These are phyloP conservation scores for Aspergillus funiculosus DNA, from an alignment of 495 filamentous ascomycete genomes.

Conservation along the genomic window DNA sequence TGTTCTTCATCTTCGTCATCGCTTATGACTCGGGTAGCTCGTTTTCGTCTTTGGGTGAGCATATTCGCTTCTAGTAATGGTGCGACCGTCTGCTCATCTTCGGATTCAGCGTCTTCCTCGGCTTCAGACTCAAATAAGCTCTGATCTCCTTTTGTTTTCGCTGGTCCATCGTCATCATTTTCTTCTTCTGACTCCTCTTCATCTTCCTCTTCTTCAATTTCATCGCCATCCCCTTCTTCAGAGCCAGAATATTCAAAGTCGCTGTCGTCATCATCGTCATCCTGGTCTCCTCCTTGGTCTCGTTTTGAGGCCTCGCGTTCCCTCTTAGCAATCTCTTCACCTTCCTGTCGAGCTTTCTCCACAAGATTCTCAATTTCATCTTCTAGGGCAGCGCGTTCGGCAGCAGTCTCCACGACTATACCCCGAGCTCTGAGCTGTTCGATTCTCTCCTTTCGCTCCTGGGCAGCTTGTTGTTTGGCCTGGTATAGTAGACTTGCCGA, in stretches of 20 bases:
- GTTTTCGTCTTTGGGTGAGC: slow-evolving; percentile 31
- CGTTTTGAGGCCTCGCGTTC: slow-evolving; percentile 69
- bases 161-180: slow-evolving; percentile 27
- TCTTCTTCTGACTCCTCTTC: slow-evolving; percentile 48
- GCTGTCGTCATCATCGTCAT: slow-evolving; percentile 34
- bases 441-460: slow-evolving; percentile 72
- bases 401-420: slow-evolving; percentile 74
- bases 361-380: slow-evolving; percentile 81
- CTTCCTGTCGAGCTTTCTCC: slow-evolving; percentile 75
- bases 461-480: slow-evolving; percentile 72
- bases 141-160: slow-evolving; percentile 52
- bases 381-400: slow-evolving; percentile 75
- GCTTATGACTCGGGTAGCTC: slow-evolving; percentile 37
- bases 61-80: slow-evolving; percentile 24
- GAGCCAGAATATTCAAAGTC: slow-evolving; percentile 47
- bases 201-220: slow-evolving; percentile 54
- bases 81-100: slow-evolving; percentile 26
- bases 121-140: slow-evolving; percentile 34
- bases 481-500: slow-evolving; percentile 59
- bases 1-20: slow-evolving; percentile 51
- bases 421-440: slow-evolving; percentile 72
- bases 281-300: slow-evolving; percentile 59
- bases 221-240: slow-evolving; percentile 41
- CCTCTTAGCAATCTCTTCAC: slow-evolving; percentile 65
- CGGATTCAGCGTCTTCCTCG: slow-evolving; percentile 49